A percentile compares a stretch with the other conserved stretches of the same genome.
phyloP scores from a whole-genome alignment of 176 grass and related monocot genomes.

The Oryza nivara region DNA sequence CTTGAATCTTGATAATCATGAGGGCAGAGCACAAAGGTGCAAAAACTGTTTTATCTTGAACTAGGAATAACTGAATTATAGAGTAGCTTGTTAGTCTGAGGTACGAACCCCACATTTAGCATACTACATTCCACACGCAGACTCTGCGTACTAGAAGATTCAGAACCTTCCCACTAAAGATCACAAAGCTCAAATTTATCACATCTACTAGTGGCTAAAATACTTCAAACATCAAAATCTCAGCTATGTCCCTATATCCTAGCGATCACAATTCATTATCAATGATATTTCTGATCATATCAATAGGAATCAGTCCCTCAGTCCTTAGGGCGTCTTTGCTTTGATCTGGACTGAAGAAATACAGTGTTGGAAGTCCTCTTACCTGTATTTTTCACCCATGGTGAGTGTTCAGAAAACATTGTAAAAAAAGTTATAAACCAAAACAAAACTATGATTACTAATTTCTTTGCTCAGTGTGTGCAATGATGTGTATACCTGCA shows the following conservation, averaged over 20 bases:
- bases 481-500: conserved; percentile 67
- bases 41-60: not conserved
- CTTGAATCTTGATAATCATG: too few relatives aligned
- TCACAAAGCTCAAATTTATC: not conserved
- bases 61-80: too few relatives aligned
- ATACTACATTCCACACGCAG: not conserved
- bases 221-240: not conserved
- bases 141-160: not conserved
- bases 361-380: conserved; percentile 73
- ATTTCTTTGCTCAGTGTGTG: not conserved
- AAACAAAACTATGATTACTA: not conserved
- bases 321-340: conserved; percentile 75
- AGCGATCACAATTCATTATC: conserved; percentile 70
- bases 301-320: conserved; percentile 67
- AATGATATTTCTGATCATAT: conserved; percentile 77
- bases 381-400: conserved; percentile 50
- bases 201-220: not conserved
- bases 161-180: not conserved
- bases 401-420: not conserved
- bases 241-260: not conserved
- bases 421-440: not conserved
- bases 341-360: conserved; percentile 81
- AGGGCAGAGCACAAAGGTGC: too few relatives aligned
- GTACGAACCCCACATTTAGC: not conserved
- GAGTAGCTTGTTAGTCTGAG: too few relatives aligned